Evolutionary conservation across 768 basidiomycete species (phyloP), one percentile per base, ranked within the genome.

Genomic region (Tylopilus vinaceipallidus): DNA sequence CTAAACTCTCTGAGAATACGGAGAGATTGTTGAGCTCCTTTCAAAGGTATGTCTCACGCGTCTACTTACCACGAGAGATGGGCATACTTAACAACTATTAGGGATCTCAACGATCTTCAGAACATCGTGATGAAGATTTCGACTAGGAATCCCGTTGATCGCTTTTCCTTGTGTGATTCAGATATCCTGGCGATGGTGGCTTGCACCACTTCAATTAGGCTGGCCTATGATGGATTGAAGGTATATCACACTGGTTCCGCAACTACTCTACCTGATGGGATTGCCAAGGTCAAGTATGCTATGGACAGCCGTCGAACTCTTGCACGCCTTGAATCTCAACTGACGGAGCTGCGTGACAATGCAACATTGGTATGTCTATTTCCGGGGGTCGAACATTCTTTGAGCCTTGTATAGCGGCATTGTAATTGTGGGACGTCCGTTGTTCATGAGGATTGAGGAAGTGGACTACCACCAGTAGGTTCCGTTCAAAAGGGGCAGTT

Each of bases 381-480:
- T 9, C 0, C 17, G 6, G n/a, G 6, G 3, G 0, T 6, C 8
- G 6, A 32, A 11, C 12, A 9, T 3, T 10, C 7, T 13, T 29
- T 58, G 9, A 59, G 14, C 16, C 13, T 26, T 26, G 1, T 12
- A 17, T 26, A 59, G 57, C 29, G 46, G 26, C 16, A 43, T 34
- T 58, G 57, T 11, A 23, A 41, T 38, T 58, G 57, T 26, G 23
- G 44, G n/a, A n/a, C n/a, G n/a, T n/a, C n/a, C n/a, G n/a, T n/a
- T n/a, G n/a, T n/a, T n/a, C n/a, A n/a, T n/a, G n/a, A n/a, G n/a
- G n/a, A n/a, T n/a, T n/a, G n/a, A n/a, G n/a, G n/a, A n/a, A n/a
- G n/a, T n/a, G n/a, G n/a, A n/a, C n/a, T n/a, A n/a, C n/a, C n/a
- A n/a, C n/a, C n/a, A n/a, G n/a, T n/a, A n/a, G n/a, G n/a, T n/a